Percentiles rank a stretch among this genome's conserved stretches.
Evolutionary conservation across 305 asterid genomes (phyloP).

Genomic region (Fraxinus angustifolia): DNA sequence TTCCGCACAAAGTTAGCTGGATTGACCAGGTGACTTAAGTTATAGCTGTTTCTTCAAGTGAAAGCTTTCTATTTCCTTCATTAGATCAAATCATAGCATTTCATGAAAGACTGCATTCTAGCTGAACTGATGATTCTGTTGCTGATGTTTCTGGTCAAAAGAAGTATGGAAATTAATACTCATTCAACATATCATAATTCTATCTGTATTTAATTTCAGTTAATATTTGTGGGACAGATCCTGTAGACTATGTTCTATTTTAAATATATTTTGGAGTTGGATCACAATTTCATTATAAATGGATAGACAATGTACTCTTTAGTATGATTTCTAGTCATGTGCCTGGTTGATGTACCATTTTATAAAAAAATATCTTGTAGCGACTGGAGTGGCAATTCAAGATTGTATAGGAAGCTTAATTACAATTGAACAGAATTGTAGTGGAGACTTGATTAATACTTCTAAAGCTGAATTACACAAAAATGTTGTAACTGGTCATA

Average conservation of each 20-base stretch:
- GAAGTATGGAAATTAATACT: neutral
- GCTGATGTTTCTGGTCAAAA: neutral
- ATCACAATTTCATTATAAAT: neutral
- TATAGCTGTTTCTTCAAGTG: neutral
- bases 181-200: neutral
- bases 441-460: neutral
- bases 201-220: neutral
- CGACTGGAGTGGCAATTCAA: neutral
- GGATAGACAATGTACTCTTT: neutral
- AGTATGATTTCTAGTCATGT: neutral
- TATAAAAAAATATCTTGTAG: neutral
- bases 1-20: slow-evolving; percentile 91
- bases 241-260: neutral
- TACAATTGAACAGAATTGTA: neutral
- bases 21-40: slow-evolving; percentile 59
- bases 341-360: neutral
- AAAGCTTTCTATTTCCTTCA: neutral
- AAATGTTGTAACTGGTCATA: neutral
- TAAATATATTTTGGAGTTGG: neutral
- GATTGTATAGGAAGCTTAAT: neutral
- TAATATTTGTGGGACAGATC: neutral
- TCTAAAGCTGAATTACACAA: neutral
- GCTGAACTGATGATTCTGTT: neutral
- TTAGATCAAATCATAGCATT: neutral
- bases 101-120: neutral